phyloP scores from a whole-genome alignment of 1,284 basidiomycete species.

The Athelia sp. region DNA sequence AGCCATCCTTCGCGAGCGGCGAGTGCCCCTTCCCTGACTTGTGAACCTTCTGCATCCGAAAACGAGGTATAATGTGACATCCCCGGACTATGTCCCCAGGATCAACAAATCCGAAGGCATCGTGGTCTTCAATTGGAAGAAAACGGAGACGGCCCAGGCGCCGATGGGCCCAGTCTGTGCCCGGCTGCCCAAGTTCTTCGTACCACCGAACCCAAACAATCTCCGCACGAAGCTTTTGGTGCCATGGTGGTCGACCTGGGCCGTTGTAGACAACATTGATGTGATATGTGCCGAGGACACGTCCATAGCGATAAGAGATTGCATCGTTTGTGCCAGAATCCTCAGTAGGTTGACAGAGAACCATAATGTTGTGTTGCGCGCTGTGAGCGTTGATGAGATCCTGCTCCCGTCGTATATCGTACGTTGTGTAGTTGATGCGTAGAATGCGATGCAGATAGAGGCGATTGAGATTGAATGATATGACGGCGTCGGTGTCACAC shows the following conservation, averaged over 20 bases:
- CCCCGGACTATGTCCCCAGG: slow-evolving; percentile 6
- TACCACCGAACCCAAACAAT: slow-evolving; percentile 13
- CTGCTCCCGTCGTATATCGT: slow-evolving; percentile 31
- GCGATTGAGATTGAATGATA: slow-evolving; percentile 8
- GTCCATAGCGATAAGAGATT: neutral
- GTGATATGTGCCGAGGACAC: neutral
- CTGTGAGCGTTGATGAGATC: slow-evolving; percentile 32
- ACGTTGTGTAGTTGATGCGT: slow-evolving; percentile 40
- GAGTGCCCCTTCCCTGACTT: neutral
- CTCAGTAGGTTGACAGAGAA: slow-evolving; percentile 15
- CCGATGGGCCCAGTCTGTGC: slow-evolving; percentile 3
- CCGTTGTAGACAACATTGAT: neutral
- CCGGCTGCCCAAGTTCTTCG: neutral
- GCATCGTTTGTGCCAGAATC: slow-evolving; percentile 15
- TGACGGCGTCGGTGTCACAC: no score
- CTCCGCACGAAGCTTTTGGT: neutral
- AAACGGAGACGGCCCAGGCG: slow-evolving; percentile 8
- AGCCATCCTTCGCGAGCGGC: neutral
- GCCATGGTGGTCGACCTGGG: neutral
- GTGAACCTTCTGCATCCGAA: slow-evolving; percentile 15
- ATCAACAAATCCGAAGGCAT: slow-evolving; percentile 11
- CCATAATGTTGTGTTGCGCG: slow-evolving; percentile 30
- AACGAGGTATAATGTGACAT: slow-evolving; percentile 14
- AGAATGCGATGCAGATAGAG: slow-evolving; percentile 27
- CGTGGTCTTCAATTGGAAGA: neutral